Conservation (phyloP, 768 basidiomycete species). For the Termitomyces sp. region DNA sequence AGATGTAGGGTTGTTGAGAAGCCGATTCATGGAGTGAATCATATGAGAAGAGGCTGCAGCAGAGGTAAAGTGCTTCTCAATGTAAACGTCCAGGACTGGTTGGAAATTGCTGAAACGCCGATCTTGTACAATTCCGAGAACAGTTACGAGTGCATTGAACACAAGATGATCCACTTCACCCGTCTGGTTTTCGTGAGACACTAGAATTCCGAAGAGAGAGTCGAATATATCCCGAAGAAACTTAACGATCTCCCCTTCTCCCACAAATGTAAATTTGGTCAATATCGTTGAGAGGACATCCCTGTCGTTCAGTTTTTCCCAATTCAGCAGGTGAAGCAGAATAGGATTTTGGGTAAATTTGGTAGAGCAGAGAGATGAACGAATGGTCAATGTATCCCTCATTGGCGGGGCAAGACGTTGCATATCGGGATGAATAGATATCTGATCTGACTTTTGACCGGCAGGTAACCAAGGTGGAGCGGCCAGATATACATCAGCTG, state of each 20-base stretch:
- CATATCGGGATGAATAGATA: conserved; percentile 56
- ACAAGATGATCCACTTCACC: conserved; percentile 83
- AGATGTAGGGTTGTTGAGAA: conserved; percentile 71
- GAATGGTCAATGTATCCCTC: conserved; percentile 75
- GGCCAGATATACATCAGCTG: conserved; percentile 68
- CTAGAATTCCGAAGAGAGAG: conserved; percentile 85
- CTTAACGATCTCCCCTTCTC: conserved; percentile 93
- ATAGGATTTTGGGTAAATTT: conserved; percentile 89
- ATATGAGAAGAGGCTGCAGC: conserved; percentile 81
- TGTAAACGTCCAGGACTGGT: conserved; percentile 90
- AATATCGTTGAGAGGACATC: conserved; percentile 70
- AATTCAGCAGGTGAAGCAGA: conserved; percentile 73
- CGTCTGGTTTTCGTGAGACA: conserved; percentile 67
- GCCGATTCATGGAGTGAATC: conserved; percentile 81
- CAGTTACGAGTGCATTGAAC: conserved; percentile 87
- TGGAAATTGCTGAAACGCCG: conserved; percentile 94
- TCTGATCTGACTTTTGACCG: conserved; percentile 59
- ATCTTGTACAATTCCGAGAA: conserved; percentile 91
- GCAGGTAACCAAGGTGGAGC: conserved; percentile 58
- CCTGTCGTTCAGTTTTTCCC: conserved; percentile 68
- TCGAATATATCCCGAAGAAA: conserved; percentile 91
- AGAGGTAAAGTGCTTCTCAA: conserved; percentile 83
- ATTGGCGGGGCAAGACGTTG: conserved; percentile 64
- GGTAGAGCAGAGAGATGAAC: conserved; percentile 90
- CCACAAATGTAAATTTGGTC: conserved; percentile 85